Evolutionary conservation across 2,329 filamentous ascomycete genomes (phyloP).

Genomic region (Aspergillus alliaceus): DNA sequence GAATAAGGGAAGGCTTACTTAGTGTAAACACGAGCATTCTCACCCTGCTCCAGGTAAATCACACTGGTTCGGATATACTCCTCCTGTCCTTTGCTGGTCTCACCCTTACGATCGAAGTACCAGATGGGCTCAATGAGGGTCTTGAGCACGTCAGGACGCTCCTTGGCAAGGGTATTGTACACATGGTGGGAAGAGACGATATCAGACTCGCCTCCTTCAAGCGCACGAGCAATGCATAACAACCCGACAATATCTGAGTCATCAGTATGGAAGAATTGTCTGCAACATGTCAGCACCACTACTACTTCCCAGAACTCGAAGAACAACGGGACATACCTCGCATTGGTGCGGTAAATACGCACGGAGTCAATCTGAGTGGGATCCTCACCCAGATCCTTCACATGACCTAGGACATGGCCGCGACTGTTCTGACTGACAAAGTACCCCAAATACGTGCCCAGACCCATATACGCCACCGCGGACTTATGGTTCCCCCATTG

Average conservation of each 20-base stretch:
- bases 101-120: slow-evolving; percentile 92
- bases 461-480: slow-evolving; percentile 85
- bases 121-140: slow-evolving; percentile 75
- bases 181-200: slow-evolving; percentile 76
- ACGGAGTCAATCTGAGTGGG: slow-evolving; percentile 79
- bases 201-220: slow-evolving; percentile 82
- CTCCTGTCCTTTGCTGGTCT: slow-evolving; percentile 71
- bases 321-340: slow-evolving; percentile 50
- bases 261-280: slow-evolving; percentile 84
- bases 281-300: slow-evolving; percentile 16
- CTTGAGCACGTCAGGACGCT: slow-evolving; percentile 76
- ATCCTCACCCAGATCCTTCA: slow-evolving; percentile 85
- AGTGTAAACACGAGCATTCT: slow-evolving; percentile 68
- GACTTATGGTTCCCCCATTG: slow-evolving; percentile 78
- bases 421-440: slow-evolving; percentile 83
- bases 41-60: slow-evolving; percentile 72
- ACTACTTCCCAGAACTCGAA: neutral
- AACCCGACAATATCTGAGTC: slow-evolving; percentile 81
- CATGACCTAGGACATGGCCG: slow-evolving; percentile 83
- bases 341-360: slow-evolving; percentile 86
- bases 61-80: slow-evolving; percentile 71
- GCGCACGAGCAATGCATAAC: slow-evolving; percentile 74
- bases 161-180: slow-evolving; percentile 74
- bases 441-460: slow-evolving; percentile 82
- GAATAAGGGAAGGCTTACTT: slow-evolving; percentile 52